Conservation (phyloP, 345 rosid genomes). For the Erodium maritimum region DNA sequence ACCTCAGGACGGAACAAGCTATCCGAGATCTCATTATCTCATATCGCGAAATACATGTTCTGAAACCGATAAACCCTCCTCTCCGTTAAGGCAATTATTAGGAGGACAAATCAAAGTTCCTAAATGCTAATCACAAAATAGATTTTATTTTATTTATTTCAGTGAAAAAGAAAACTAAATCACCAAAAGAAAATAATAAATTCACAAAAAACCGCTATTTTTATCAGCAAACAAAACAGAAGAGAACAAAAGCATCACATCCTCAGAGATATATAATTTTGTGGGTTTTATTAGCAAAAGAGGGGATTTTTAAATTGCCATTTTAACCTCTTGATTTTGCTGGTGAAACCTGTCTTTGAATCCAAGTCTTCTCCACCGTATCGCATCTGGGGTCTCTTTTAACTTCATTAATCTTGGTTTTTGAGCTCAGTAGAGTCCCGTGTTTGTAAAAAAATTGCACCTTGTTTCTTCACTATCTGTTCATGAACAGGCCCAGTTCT, state of each 20-base stretch:
- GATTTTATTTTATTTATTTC: too few relatives aligned
- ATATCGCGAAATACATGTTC: not conserved
- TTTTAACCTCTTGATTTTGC: not conserved
- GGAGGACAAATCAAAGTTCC: not conserved
- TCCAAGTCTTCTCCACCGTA: constrained; percentile 20
- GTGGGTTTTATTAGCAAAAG: not conserved
- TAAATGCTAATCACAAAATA: not conserved
- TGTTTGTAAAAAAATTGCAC: not conserved
- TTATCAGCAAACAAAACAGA: not conserved
- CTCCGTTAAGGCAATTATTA: not conserved
- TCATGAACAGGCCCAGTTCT: not conserved
- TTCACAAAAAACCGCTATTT: not conserved
- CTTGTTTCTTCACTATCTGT: too few relatives aligned
- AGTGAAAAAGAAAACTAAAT: too few relatives aligned
- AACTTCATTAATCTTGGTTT: constrained; percentile 6
- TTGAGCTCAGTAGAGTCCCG: constrained; percentile 15
- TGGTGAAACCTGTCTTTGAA: not conserved
- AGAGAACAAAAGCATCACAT: not conserved
- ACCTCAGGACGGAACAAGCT: not conserved
- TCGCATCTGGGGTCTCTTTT: constrained; percentile 2
- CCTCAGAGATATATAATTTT: not conserved
- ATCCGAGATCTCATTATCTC: not conserved
- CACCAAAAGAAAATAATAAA: not conserved
- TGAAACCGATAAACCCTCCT: not conserved
- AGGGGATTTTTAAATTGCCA: too few relatives aligned